Evolutionary conservation across 2,329 filamentous ascomycete genomes (phyloP).

Genomic region (Ophiostoma ips): DNA sequence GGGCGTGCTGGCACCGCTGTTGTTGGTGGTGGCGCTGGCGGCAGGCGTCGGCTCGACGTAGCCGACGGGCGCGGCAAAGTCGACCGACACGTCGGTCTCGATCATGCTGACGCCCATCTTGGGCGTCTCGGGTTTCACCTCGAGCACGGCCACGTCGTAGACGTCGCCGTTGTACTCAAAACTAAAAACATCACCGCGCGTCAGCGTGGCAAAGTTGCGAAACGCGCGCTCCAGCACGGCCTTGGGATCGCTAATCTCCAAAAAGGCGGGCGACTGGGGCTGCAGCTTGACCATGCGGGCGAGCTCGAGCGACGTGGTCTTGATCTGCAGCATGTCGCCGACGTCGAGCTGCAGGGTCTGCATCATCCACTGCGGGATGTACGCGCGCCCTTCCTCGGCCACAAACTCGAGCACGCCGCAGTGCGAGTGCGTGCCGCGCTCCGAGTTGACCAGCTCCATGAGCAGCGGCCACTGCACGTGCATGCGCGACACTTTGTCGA

Average conservation of each 20-base stretch:
- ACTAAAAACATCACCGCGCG: slow-evolving; percentile 86
- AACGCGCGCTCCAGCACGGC: slow-evolving; percentile 95
- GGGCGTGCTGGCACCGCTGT: slow-evolving; percentile 21
- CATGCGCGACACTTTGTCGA: slow-evolving; percentile 90
- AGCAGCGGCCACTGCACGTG: slow-evolving; percentile 97
- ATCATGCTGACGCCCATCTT: slow-evolving; percentile 86
- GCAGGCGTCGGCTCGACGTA: slow-evolving; percentile 61
- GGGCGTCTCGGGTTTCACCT: slow-evolving; percentile 74
- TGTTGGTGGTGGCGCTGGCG: slow-evolving; percentile 20
- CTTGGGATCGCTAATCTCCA: slow-evolving; percentile 94
- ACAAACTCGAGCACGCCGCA: slow-evolving; percentile 95
- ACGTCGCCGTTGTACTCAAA: slow-evolving; percentile 93
- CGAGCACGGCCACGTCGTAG: slow-evolving; percentile 85
- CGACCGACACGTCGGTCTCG: slow-evolving; percentile 91
- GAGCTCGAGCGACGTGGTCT: slow-evolving; percentile 81
- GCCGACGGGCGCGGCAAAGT: slow-evolving; percentile 86
- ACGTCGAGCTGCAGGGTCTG: slow-evolving; percentile 77
- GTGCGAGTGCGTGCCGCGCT: slow-evolving; percentile 67
- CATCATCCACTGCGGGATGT: slow-evolving; percentile 97
- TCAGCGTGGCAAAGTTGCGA: slow-evolving; percentile 86
- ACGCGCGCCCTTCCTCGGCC: slow-evolving; percentile 91
- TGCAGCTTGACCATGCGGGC: slow-evolving; percentile 93
- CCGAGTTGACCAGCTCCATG: slow-evolving; percentile 88
- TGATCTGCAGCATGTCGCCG: slow-evolving; percentile 87
- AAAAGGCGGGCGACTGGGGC: slow-evolving; percentile 81